Evolutionary conservation across 331 rosid genomes (phyloP), one percentile per base, ranked within the genome.

Genomic region (Acacia pycnantha): DNA sequence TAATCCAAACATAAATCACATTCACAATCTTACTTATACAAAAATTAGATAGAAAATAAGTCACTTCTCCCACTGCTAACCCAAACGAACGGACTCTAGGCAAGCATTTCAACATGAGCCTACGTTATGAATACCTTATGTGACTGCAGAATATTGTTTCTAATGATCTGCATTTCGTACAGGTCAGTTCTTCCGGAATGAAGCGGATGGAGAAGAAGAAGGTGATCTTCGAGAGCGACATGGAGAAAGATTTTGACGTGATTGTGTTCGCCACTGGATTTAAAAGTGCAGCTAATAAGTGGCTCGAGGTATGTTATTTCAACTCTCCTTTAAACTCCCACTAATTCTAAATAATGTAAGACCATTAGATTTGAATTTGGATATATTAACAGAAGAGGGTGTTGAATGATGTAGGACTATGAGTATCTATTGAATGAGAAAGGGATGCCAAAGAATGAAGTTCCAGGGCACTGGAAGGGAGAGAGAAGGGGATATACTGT

Each of bases 261-360:
- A 90, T 93, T 22, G 82, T 91, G 1, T 84, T 93, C 27, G 94
- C 93, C 2, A 93, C 94, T 41, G 96, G 93, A 24, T 91, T 86
- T 26, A 84, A 15, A 82, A 93, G 94, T 66, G 35, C 46, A 24
- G 92, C 91, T 26, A 76, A 82, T 59, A 54, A 44, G 0, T 91
- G 97, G 94, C 88, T 91, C 1, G 85, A 90, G 91, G 94, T 54
- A 47, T 19, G 53, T 48, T 89, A 19, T 21, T 37, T 64, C 56
- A n/a, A 21, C 16, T 29, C 40, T 35, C 19, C 4, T 31, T 15
- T 47, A 47, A 48, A 15, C 41, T 37, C 9, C 2, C 0, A 6
- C 8, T 6, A 0, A 37, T 1, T 37, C 41, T 37, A n/a, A n/a
- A n/a, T 37, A 37, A 37, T n/a, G n/a, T n/a, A n/a, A n/a, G n/a